Evolutionary conservation across 2,329 filamentous ascomycete species (phyloP).

Genomic region (Aspergillus texensis): DNA sequence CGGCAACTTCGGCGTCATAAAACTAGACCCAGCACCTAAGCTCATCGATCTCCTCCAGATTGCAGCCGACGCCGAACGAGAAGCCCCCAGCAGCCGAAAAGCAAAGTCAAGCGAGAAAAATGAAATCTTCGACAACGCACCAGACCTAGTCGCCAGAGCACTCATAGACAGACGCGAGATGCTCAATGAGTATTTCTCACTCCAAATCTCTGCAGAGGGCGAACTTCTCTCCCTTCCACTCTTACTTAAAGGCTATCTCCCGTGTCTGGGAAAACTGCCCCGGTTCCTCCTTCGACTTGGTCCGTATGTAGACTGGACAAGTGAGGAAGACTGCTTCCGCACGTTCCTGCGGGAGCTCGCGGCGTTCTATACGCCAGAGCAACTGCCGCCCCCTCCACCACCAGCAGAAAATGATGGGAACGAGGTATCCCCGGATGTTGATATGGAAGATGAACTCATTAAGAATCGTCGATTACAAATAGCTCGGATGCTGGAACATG

Average conservation of each 20-base stretch:
- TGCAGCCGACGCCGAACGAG: constrained; percentile 71
- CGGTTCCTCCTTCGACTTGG: constrained; percentile 85
- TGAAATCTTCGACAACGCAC: constrained; percentile 68
- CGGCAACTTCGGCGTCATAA: constrained; percentile 86
- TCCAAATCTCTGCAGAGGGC: constrained; percentile 78
- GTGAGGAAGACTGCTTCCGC: constrained; percentile 83
- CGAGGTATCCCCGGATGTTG: constrained; percentile 9
- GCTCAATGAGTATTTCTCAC: constrained; percentile 88
- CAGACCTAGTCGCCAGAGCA: constrained; percentile 66
- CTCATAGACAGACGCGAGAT: constrained; percentile 79
- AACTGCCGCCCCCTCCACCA: constrained; percentile 60
- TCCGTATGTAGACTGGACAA: constrained; percentile 82
- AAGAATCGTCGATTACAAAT: constrained; percentile 65
- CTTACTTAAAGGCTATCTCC: constrained; percentile 85
- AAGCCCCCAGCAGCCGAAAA: constrained; percentile 16
- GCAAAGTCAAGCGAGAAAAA: constrained; percentile 35
- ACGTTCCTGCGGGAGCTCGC: constrained; percentile 85
- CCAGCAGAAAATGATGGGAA: constrained; percentile 11
- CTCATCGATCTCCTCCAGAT: constrained; percentile 71
- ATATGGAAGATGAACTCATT: constrained; percentile 53
- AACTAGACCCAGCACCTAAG: constrained; percentile 74
- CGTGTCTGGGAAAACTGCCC: constrained; percentile 82
- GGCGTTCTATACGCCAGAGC: constrained; percentile 86
- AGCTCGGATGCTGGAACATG: constrained; percentile 75
- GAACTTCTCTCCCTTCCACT: constrained; percentile 79